Evolutionary conservation across 495 filamentous ascomycete genomes (phyloP).

Genomic region (Elaphomyces granulatus): DNA sequence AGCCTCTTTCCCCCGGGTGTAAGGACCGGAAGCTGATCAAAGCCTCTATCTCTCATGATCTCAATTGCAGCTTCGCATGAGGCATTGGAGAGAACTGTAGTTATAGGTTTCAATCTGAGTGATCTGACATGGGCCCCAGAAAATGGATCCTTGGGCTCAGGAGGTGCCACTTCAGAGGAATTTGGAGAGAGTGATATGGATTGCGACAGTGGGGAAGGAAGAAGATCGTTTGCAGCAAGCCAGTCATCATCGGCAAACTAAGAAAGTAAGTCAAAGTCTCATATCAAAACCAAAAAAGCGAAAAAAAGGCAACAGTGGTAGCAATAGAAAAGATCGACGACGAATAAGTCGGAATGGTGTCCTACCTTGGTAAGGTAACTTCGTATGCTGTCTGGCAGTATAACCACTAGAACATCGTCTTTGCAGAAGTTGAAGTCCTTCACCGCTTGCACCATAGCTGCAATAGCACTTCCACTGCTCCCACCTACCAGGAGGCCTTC

Average conservation of each 20-base stretch:
- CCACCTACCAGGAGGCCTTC: constrained; percentile 92
- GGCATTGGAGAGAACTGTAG: constrained; percentile 54
- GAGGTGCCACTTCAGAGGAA: constrained; percentile 18
- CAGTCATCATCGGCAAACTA: constrained; percentile 94
- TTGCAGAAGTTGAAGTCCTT: constrained; percentile 60
- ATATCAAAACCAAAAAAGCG: not conserved
- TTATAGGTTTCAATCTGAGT: constrained; percentile 81
- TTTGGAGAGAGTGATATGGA: not conserved
- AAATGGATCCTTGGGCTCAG: constrained; percentile 43
- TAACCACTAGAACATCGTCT: constrained; percentile 73
- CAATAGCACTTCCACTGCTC: constrained; percentile 84
- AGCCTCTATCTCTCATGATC: constrained; percentile 91
- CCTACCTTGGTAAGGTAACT: constrained; percentile 87
- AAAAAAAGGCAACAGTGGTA: not conserved
- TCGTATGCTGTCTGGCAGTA: constrained; percentile 89
- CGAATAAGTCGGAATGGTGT: not conserved
- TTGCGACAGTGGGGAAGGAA: too few species aligned
- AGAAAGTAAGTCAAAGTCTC: not conserved
- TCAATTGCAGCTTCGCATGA: constrained; percentile 77
- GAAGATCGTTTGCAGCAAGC: constrained; percentile 87
- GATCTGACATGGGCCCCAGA: constrained; percentile 58
- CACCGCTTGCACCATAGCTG: constrained; percentile 64
- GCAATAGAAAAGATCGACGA: not conserved
- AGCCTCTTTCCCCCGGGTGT: constrained; percentile 51
- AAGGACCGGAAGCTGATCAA: constrained; percentile 90